Percentiles rank a stretch among this genome's conserved stretches.
These are phyloP conservation scores for Calocera cornea DNA, from an alignment of 768 basidiomycete species.

Conservation along the genomic window DNA sequence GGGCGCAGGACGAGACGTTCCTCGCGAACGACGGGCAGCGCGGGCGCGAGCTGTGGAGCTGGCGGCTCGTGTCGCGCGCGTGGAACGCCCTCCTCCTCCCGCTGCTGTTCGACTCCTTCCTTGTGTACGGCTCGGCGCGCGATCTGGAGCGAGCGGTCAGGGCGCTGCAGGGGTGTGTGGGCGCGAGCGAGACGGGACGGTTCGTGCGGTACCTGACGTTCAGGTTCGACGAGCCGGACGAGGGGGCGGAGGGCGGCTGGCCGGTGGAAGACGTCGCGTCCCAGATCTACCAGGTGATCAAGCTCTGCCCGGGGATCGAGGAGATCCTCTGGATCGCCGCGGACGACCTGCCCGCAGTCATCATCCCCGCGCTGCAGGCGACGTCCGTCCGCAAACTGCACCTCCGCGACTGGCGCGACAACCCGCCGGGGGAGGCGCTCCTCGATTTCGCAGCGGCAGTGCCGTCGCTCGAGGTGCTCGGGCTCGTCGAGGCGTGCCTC, in stretches of 20 bases:
- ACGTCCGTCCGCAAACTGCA: neutral
- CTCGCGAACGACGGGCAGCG: neutral
- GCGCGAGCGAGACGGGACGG: neutral
- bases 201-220: neutral
- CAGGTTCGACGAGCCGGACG: neutral
- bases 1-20: neutral
- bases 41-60: neutral
- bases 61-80: neutral
- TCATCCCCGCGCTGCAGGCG: neutral
- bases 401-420: slow-evolving; percentile 1
- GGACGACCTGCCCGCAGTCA: neutral
- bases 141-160: neutral
- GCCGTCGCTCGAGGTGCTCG: neutral
- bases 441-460: neutral
- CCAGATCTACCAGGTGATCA: neutral
- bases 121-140: neutral
- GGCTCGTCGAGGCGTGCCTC: neutral
- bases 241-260: neutral
- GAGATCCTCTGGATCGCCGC: neutral
- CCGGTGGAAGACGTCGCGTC: neutral
- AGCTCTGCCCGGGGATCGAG: neutral
- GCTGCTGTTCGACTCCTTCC: neutral
- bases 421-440: neutral
- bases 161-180: neutral
- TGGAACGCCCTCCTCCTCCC: neutral